These are phyloP conservation scores for Cucurbita pepo DNA, from an alignment of 306 rosid genomes.

Conservation along the genomic window DNA sequence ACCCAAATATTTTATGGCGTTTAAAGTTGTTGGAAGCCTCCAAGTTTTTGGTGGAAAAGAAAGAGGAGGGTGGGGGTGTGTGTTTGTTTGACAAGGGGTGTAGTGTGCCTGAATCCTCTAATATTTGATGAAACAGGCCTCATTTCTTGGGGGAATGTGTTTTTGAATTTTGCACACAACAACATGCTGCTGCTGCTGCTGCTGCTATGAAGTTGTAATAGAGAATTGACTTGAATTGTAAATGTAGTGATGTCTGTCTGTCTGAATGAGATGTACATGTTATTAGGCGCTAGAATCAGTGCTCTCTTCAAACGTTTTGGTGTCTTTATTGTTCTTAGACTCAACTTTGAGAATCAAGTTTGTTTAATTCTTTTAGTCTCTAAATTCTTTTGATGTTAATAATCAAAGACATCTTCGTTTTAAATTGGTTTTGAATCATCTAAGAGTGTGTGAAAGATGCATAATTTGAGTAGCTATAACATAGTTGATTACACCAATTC, in stretches of 20 bases:
- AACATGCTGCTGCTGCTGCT: too few relatives aligned
- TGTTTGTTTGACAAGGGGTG: not conserved
- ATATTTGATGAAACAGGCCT: not conserved
- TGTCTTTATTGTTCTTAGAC: not conserved
- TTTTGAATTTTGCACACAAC: too few relatives aligned
- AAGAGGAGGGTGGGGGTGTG: not conserved
- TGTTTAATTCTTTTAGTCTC: not conserved
- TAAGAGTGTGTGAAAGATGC: too few relatives aligned
- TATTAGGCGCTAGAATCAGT: not conserved
- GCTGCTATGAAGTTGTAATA: not conserved
- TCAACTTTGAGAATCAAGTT: not conserved
- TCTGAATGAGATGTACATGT: constrained; percentile 1
- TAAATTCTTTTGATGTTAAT: too few relatives aligned
- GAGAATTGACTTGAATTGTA: not conserved
- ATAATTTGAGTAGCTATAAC: too few relatives aligned
- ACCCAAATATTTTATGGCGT: not conserved
- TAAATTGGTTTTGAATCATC: too few relatives aligned
- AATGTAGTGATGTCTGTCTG: not conserved
- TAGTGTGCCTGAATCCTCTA: not conserved
- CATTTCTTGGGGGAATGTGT: not conserved
- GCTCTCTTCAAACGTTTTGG: not conserved
- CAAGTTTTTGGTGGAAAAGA: not conserved
- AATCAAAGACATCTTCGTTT: too few relatives aligned
- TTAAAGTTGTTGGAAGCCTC: not conserved
- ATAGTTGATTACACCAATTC: too few relatives aligned